Evolutionary conservation across 2,329 filamentous ascomycete genomes (phyloP), one percentile per base, ranked within the genome.

Genomic region (Zasmidium angulare): DNA sequence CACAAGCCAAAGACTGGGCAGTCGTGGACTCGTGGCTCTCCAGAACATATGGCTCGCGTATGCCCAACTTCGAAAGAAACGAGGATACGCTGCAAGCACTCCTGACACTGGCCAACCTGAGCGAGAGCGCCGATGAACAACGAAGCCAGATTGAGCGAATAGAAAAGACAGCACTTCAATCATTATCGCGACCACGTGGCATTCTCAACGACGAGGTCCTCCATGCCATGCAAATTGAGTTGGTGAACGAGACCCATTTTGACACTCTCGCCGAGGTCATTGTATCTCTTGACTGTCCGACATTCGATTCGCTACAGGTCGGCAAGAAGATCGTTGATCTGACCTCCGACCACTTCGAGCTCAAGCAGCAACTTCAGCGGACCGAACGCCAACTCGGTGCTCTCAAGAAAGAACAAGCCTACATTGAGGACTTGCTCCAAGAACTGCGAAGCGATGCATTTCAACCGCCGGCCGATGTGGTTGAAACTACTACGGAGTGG

Each of bases 1-100:
- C 89, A 12, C 87, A 89, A 63, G 90, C 91, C 50, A 93, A 93
- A 72, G 93, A 97, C 76, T 98, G 93, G 93, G 88, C 87, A 56
- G 91, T 90, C 66, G 84, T 97, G 66, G 91, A 96, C 75, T 80
- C 81, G 68, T 98, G 93, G 93, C 85, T 97, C 9, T 80, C 82
- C 49, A 82, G 84, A 60, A 89, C 89, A 70, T 90, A 89, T 66
- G 81, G 82, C 48, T 83, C 84, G 26, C 73, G 82, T 0, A 78
- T 88, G 0, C 92, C 91, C 0, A 72, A 81, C 0, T 96, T 96
- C 74, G 93, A 98, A 77, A 88, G 91, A 68, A 97, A 95, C 71
- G 82, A 88, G 26, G 89, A 93, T 49, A 97, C 93, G 0, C 81
- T 96, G 52, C 87, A 86, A 64, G 86, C 83, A 1, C 81, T 96